Percentiles rank a stretch among this genome's conserved stretches.
Evolutionary conservation across 108 stramenopile genomes (phyloP).

Genomic region (Cyclotella sp.): DNA sequence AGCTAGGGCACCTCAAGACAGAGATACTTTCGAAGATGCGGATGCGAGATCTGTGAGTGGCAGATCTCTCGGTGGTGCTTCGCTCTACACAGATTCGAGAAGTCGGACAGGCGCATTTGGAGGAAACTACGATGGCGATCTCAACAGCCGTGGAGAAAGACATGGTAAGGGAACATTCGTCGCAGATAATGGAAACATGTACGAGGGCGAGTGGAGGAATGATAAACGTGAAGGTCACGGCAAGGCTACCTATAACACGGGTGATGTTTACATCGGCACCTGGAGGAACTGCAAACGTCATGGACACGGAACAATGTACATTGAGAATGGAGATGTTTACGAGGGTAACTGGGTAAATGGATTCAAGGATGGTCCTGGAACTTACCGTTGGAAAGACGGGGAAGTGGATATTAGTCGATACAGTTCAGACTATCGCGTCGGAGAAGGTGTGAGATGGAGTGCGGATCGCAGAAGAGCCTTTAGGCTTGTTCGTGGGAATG

Average conservation of each 20-base stretch:
- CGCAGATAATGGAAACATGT: constrained; percentile 53
- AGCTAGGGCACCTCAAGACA: constrained; percentile 39
- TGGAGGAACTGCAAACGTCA: constrained; percentile 25
- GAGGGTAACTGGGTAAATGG: constrained; percentile 50
- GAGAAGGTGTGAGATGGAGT: constrained; percentile 60
- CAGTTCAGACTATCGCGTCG: constrained; percentile 54
- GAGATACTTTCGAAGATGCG: constrained; percentile 44
- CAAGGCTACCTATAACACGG: constrained; percentile 12
- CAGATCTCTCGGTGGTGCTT: constrained; percentile 42
- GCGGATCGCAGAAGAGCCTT: constrained; percentile 50
- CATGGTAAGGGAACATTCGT: constrained; percentile 49
- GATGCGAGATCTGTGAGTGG: constrained; percentile 38
- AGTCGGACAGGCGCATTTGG: constrained; percentile 38
- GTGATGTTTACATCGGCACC: constrained; percentile 13
- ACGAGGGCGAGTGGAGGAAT: constrained; percentile 54
- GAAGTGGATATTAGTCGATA: constrained; percentile 55
- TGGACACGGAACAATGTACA: constrained; percentile 50
- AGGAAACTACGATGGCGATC: constrained; percentile 49
- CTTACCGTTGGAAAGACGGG: constrained; percentile 57
- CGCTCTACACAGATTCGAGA: constrained; percentile 37
- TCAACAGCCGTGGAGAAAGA: constrained; percentile 48
- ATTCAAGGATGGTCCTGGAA: constrained; percentile 57
- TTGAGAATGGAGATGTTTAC: constrained; percentile 58
- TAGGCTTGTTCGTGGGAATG: constrained; percentile 50
- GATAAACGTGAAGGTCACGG: constrained; percentile 47